A percentile compares a stretch with the other conserved stretches of the same genome.
Conservation (phyloP, 257 asterid species). For the Coffea canephora region DNA sequence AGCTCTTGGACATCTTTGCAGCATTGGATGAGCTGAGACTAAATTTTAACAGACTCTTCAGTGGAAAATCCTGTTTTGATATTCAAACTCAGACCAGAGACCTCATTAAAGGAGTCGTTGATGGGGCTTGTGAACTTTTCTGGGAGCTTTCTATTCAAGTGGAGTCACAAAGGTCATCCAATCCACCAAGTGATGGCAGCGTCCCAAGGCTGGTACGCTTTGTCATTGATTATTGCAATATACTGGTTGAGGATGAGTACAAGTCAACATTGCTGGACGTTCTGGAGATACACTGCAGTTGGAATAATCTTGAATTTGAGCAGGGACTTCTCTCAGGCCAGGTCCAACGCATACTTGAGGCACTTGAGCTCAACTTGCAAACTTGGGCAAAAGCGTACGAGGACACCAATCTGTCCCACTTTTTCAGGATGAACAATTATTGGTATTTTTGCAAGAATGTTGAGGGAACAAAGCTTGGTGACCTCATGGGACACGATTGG, state of each 20-base stretch:
- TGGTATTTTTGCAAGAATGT: constrained; percentile 54
- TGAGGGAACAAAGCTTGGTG: constrained; percentile 63
- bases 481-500: constrained; percentile 75
- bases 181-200: constrained; percentile 65
- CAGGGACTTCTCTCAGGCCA: constrained; percentile 43
- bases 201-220: constrained; percentile 60
- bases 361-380: constrained; percentile 59
- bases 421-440: constrained; percentile 67
- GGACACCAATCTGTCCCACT: constrained; percentile 43
- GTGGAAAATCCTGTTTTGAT: constrained; percentile 46
- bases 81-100: constrained; percentile 65
- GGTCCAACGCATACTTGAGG: constrained; percentile 46
- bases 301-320: constrained; percentile 42
- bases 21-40: constrained; percentile 57
- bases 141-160: constrained; percentile 67
- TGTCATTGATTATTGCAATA: constrained; percentile 62
- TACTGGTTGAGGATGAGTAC: constrained; percentile 64
- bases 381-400: constrained; percentile 56
- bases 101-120: constrained; percentile 62
- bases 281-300: constrained; percentile 62
- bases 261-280: constrained; percentile 47
- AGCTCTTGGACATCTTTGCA: constrained; percentile 61
- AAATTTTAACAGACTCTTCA: constrained; percentile 70
- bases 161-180: constrained; percentile 49
- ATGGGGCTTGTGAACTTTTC: constrained; percentile 61